Percentiles rank a stretch among this genome's conserved stretches.
Conservation (phyloP, 441 rosid genomes). For the Pelargonium myrrhifolium region DNA sequence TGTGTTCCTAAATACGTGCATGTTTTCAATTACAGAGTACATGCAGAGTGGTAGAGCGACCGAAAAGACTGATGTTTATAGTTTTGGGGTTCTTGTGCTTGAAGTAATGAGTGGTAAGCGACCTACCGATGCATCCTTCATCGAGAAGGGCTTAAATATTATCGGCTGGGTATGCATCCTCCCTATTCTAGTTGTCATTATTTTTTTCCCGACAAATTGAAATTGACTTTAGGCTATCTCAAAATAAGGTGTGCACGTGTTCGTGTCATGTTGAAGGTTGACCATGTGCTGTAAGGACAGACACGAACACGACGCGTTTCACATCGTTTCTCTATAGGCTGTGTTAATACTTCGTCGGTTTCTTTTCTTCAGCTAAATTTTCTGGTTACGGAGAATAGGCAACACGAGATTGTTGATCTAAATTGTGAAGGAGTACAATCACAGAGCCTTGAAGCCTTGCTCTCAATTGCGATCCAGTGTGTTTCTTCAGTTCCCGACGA, state of each 20-base stretch:
- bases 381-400: conserved; percentile 55
- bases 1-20: conserved; percentile 13
- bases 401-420: conserved; percentile 62
- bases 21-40: conserved; percentile 47
- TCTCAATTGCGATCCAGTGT: conserved; percentile 82
- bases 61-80: conserved; percentile 93
- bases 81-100: conserved; percentile 92
- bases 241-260: too few species aligned
- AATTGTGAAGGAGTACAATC: conserved; percentile 75
- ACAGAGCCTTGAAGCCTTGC: conserved; percentile 78
- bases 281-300: too few species aligned
- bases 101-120: conserved; percentile 94
- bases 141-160: conserved; percentile 90
- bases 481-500: conserved; percentile 76
- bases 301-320: too few species aligned
- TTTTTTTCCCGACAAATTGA: not conserved
- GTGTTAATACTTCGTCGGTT: conserved; percentile 12
- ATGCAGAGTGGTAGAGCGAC: conserved; percentile 99
- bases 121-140: conserved; percentile 92
- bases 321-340: not conserved
- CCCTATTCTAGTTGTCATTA: conserved; percentile 9
- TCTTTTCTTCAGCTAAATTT: conserved; percentile 61
- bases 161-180: conserved; percentile 82
- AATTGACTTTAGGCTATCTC: not conserved
- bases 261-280: too few species aligned